These are phyloP conservation scores for Beta macrorhiza DNA, from an alignment of 179 eudicot species.

Conservation along the genomic window DNA sequence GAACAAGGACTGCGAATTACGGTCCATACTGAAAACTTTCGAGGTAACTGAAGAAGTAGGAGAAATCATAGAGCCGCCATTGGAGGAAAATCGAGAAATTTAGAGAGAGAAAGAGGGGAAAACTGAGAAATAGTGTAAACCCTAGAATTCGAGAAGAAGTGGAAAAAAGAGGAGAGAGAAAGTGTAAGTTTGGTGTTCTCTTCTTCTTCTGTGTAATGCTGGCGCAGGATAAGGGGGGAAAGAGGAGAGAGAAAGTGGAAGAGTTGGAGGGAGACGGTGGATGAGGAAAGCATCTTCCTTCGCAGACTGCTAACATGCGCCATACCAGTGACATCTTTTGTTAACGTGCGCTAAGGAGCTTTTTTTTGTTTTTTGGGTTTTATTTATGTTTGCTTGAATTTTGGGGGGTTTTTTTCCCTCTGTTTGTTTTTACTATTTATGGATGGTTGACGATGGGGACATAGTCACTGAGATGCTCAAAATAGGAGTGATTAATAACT, in stretches of 20 bases:
- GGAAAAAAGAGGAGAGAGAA: slow-evolving; percentile 8
- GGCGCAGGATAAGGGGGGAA: slow-evolving; percentile 21
- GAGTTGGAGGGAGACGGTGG: slow-evolving; percentile 26
- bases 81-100: not conserved
- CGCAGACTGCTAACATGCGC: slow-evolving; percentile 38
- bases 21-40: slow-evolving; percentile 38
- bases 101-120: not conserved
- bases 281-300: slow-evolving; percentile 34
- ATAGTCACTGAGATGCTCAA: too few species aligned
- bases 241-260: slow-evolving; percentile 1
- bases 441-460: too few species aligned
- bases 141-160: slow-evolving; percentile 22
- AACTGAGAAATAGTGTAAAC: slow-evolving; percentile 33
- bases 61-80: slow-evolving; percentile 25
- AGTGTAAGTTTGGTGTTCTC: not conserved
- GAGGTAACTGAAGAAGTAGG: slow-evolving; percentile 3
- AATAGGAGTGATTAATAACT: too few species aligned
- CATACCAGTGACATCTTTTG: slow-evolving; percentile 18
- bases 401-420: not conserved
- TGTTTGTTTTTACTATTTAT: too few species aligned
- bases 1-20: slow-evolving; percentile 38
- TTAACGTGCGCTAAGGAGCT: slow-evolving; percentile 25
- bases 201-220: not conserved
- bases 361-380: not conserved
- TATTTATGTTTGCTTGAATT: not conserved